These are phyloP conservation scores for Boletus rubroflammeus DNA, from an alignment of 768 basidiomycete genomes.

Conservation along the genomic window DNA sequence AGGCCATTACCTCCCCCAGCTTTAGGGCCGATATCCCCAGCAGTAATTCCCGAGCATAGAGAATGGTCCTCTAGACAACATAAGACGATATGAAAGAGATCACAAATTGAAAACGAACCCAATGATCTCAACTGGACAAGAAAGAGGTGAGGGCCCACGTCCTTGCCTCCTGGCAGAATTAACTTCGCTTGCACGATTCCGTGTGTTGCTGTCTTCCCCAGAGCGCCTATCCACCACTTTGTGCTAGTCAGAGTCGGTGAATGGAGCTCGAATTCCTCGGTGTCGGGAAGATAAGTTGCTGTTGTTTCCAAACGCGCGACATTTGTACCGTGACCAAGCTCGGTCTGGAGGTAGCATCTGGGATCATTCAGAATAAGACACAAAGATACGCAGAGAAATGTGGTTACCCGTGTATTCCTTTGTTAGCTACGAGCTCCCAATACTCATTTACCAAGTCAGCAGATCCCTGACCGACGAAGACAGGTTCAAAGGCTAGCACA, in stretches of 20 bases:
- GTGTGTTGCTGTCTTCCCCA: conserved; percentile 71
- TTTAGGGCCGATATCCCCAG: conserved; percentile 62
- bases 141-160: conserved; percentile 73
- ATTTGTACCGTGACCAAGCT: conserved; percentile 76
- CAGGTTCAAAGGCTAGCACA: conserved; percentile 55
- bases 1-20: conserved; percentile 30
- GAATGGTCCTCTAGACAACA: conserved; percentile 50
- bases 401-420: conserved; percentile 53
- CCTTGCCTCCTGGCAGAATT: conserved; percentile 55
- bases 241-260: conserved; percentile 70
- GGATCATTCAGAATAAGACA: background rate
- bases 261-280: conserved; percentile 69
- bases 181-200: conserved; percentile 75
- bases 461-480: conserved; percentile 60
- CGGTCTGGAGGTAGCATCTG: conserved; percentile 74
- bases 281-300: conserved; percentile 66
- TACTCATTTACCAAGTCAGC: conserved; percentile 51
- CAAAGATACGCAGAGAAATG: background rate
- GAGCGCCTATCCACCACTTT: conserved; percentile 82
- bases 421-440: conserved; percentile 43
- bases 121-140: conserved; percentile 64
- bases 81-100: background rate
- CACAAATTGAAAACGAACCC: conserved; percentile 35
- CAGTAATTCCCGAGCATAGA: conserved; percentile 53
- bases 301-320: conserved; percentile 70